Evolutionary conservation across 805 yeast genomes (phyloP).

Genomic region (Candida tallmaniae): DNA sequence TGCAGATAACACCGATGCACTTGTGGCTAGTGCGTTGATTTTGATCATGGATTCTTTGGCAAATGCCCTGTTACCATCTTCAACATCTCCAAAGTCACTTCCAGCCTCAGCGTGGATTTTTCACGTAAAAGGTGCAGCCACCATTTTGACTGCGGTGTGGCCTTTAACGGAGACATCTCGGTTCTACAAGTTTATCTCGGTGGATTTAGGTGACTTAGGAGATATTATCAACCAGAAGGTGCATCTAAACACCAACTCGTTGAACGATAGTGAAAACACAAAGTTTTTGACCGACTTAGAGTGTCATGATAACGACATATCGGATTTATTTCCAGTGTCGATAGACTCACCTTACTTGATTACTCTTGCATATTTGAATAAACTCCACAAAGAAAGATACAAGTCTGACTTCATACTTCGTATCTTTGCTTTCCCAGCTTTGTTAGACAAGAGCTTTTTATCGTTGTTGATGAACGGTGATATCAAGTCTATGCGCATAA

Average conservation of each 20-base stretch:
- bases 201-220: constrained; percentile 85
- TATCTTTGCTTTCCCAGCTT: constrained; percentile 89
- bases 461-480: constrained; percentile 81
- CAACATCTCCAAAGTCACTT: constrained; percentile 51
- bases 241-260: constrained; percentile 18
- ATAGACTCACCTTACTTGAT: constrained; percentile 79
- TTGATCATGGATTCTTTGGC: constrained; percentile 92
- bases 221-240: constrained; percentile 49
- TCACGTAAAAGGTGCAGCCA: constrained; percentile 96
- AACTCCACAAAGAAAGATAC: constrained; percentile 73
- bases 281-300: constrained; percentile 52
- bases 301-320: constrained; percentile 82
- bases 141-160: constrained; percentile 94
- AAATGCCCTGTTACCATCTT: constrained; percentile 66
- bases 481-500: constrained; percentile 80
- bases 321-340: constrained; percentile 83
- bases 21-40: constrained; percentile 87
- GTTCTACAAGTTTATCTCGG: constrained; percentile 52
- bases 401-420: constrained; percentile 83
- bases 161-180: constrained; percentile 54
- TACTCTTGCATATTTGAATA: constrained; percentile 83
- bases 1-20: constrained; percentile 83
- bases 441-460: constrained; percentile 75
- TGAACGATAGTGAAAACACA: constrained; percentile 19
- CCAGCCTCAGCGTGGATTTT: constrained; percentile 97